Evolutionary conservation across 768 basidiomycete species (phyloP), one percentile per base, ranked within the genome.

Genomic region (Trametes sanguinea): DNA sequence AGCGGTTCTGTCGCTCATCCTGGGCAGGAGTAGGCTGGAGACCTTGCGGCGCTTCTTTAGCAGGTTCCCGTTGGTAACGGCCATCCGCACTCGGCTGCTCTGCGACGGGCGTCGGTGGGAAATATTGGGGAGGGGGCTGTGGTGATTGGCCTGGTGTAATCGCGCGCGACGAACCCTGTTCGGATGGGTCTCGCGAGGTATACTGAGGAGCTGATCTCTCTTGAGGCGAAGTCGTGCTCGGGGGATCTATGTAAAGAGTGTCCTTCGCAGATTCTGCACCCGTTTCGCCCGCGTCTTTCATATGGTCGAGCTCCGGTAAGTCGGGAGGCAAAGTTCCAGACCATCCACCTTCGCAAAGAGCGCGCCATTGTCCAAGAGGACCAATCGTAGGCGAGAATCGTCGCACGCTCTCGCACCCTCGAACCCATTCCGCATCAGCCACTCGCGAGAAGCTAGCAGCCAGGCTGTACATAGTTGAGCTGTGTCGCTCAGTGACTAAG

Each of bases 381-480:
- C 89, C 91, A 37, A 94, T 79, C 11, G 80, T 81, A 0, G 89
- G 85, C 13, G 87, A 81, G 65, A 83, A 83, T 5, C 85, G 79
- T 44, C 90, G 83, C 27, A 92, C 82, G n/a, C 80, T 80, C 76
- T 92, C 90, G 66, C 88, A 90, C 11, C 82, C 75, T 40, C 85
- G 84, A 27, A 82, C 69, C 90, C 91, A 94, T 74, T 92, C 89
- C 6, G 85, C 85, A 59, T 93, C 90, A 1, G 89, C 90, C n/a
- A 92, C 76, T 29, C 88, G 81, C 8, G 87, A 80, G 17, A 93
- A 76, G 60, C 80, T 82, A 0, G 86, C 85, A 2, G 89, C 89
- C 13, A 90, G 78, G 61, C 74, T 81, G 53, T 83, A 85, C 2
- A 85, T 86, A 0, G 83, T 82, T 2, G 78, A 65, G 2, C 77